These are phyloP conservation scores for Debaryomyces hansenii DNA, from an alignment of 805 yeast genomes.

Conservation along the genomic window DNA sequence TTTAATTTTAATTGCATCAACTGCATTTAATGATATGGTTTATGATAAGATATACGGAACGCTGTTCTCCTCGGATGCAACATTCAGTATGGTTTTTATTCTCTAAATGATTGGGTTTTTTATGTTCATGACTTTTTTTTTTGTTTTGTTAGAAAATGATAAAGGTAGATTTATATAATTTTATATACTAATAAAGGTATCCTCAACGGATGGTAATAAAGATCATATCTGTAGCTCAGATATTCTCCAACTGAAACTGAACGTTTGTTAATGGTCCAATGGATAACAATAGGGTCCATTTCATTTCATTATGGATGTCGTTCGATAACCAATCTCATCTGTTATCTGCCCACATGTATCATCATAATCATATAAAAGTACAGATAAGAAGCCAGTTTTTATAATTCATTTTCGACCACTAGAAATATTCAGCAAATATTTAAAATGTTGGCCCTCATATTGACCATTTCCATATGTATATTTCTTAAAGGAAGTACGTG, in stretches of 20 bases:
- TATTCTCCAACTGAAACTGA: no score
- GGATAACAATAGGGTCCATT: no score
- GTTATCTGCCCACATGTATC: neutral
- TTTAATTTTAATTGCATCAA: conserved; percentile 42
- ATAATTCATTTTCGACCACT: neutral
- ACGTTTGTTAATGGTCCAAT: no score
- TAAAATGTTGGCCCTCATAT: neutral
- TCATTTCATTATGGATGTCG: neutral
- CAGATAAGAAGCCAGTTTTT: neutral
- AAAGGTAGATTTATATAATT: conserved; percentile 26
- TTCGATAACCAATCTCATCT: neutral
- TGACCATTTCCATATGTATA: neutral
- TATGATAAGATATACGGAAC: conserved; percentile 13
- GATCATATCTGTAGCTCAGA: neutral
- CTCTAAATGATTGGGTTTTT: conserved; percentile 15
- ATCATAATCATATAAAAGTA: neutral
- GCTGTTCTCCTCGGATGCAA: conserved; percentile 6
- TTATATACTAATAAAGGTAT: conserved; percentile 29
- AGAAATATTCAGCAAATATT: neutral
- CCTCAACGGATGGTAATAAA: conserved; percentile 39
- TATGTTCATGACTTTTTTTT: conserved; percentile 14
- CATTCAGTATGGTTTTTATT: conserved; percentile 9
- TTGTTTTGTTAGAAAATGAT: conserved; percentile 18
- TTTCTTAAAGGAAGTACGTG: neutral
- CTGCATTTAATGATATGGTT: conserved; percentile 40